These are phyloP conservation scores for Mychonastes homosphaera DNA, from an alignment of 139 green algal species.

Conservation along the genomic window DNA sequence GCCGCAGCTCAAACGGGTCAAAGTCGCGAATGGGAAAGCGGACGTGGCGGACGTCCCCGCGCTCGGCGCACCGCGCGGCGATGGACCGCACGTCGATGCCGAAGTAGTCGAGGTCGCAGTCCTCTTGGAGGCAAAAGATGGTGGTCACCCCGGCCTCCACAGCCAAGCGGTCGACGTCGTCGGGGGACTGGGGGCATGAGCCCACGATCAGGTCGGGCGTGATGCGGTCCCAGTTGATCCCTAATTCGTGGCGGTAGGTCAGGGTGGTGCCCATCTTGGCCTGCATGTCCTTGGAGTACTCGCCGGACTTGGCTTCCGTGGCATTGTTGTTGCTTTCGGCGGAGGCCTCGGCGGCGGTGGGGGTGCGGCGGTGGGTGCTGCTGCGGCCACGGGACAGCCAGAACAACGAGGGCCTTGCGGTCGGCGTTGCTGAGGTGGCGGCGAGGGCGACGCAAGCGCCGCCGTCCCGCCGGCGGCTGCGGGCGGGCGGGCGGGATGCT, in stretches of 20 bases:
- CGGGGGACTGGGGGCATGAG: slow-evolving; percentile 70
- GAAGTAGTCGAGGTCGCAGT: slow-evolving; percentile 84
- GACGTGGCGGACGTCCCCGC: slow-evolving; percentile 61
- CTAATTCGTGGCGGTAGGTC: slow-evolving; percentile 79
- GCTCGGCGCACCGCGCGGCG: slow-evolving; percentile 31
- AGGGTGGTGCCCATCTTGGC: slow-evolving; percentile 63
- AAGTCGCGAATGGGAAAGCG: slow-evolving; percentile 73
- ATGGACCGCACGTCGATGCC: slow-evolving; percentile 66
- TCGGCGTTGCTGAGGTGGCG: no score
- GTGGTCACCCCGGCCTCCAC: slow-evolving; percentile 59
- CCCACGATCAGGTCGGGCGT: slow-evolving; percentile 86
- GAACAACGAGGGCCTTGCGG: no score
- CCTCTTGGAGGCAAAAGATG: slow-evolving; percentile 62
- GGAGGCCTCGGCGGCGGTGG: no score
- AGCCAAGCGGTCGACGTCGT: slow-evolving; percentile 63
- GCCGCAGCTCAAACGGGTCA: slow-evolving; percentile 71
- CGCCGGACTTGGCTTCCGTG: slow-evolving; percentile 43
- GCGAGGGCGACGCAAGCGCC: no score
- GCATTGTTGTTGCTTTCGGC: no score
- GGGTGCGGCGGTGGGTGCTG: no score
- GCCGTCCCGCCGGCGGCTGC: no score
- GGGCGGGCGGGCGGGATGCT: no score
- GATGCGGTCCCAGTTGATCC: slow-evolving; percentile 84
- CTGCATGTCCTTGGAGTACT: slow-evolving; percentile 78
- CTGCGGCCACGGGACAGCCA: no score